Evolutionary conservation across 2,329 filamentous ascomycete genomes (phyloP), one percentile per base, ranked within the genome.

Genomic region (Dactylonectria estremocensis): DNA sequence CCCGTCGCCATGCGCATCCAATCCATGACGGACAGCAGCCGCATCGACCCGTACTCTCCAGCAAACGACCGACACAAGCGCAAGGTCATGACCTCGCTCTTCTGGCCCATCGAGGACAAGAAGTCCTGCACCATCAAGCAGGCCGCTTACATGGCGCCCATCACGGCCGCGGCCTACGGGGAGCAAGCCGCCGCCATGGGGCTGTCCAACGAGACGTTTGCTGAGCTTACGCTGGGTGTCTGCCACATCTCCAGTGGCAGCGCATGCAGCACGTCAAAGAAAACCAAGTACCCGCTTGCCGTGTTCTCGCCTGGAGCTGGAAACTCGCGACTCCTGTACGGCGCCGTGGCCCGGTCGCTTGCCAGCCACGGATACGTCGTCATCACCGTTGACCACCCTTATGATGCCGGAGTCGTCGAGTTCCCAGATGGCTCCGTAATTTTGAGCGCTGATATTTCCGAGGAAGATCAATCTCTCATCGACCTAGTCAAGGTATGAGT

Each of bases 341-440:
- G 76, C 4, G 80, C 79, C 5, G 79, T 84, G 64, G 83, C 84
- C 2, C 80, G 80, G 2, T 81, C 83, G 3, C 77, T 88, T 3
- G 83, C 85, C 0, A 84, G 83, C 16, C 77, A 81, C 6, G 86
- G 86, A 0, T 84, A 82, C 55, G 77, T 81, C 0, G 83, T 88
- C 2, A 76, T 86, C 13, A 77, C 84, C 0, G 76, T 88, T 24
- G 87, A 88, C 63, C 86, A 88, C 57, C 80, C 86, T 0, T 82
- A 84, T 54, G 85, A 88, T 54, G 78, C 82, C 0, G 64, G 74
- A 0, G 77, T 85, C 20, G 80, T 88, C 9, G 81, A 86, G 61
- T 86, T 84, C n/a, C 82, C 84, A 0, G 76, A 86, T 61, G 85
- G 81, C 4, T 77, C 77, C 1, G 66, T 80, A 1, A 49, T 76